phyloP scores from a whole-genome alignment of 2,329 filamentous ascomycete species.

The Aspergillus ustus region DNA sequence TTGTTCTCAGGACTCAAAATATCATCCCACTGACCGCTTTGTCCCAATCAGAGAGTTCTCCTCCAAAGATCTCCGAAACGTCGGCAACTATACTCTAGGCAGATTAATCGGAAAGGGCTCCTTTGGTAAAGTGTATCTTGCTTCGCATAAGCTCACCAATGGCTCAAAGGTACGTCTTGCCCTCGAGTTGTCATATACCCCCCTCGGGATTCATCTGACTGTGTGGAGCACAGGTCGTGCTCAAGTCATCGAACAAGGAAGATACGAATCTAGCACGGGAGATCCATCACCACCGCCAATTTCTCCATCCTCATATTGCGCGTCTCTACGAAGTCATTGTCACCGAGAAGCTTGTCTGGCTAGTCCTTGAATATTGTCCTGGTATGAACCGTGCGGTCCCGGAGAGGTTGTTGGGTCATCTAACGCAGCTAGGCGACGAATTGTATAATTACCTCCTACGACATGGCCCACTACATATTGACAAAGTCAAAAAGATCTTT shows the following conservation, averaged over 20 bases:
- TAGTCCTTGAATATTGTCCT: conserved; percentile 94
- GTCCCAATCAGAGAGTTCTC: conserved; percentile 77
- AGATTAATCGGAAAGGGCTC: conserved; percentile 95
- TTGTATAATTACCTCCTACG: conserved; percentile 93
- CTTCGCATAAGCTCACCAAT: conserved; percentile 95
- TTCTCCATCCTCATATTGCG: conserved; percentile 95
- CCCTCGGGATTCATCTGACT: conserved; percentile 1
- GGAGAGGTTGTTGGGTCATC: conserved; percentile 19
- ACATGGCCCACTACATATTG: conserved; percentile 79
- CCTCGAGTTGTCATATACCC: not conserved
- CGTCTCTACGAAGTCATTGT: conserved; percentile 97
- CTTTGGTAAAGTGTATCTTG: conserved; percentile 97
- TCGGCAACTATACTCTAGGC: conserved; percentile 93
- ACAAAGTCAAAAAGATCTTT: conserved; percentile 94
- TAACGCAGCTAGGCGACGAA: conserved; percentile 73
- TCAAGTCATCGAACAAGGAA: conserved; percentile 96
- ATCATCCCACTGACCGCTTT: conserved; percentile 4
- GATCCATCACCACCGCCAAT: conserved; percentile 98
- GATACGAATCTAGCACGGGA: conserved; percentile 95
- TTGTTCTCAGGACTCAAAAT: not conserved
- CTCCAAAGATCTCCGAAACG: conserved; percentile 84
- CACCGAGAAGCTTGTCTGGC: conserved; percentile 91
- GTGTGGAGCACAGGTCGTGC: conserved; percentile 72
- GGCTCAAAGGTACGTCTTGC: conserved; percentile 76
- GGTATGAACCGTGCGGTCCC: conserved; percentile 56